A percentile compares a stretch with the other conserved stretches of the same genome.
These are phyloP conservation scores for Lipomyces orientalis DNA, from an alignment of 805 yeast species.

Conservation along the genomic window DNA sequence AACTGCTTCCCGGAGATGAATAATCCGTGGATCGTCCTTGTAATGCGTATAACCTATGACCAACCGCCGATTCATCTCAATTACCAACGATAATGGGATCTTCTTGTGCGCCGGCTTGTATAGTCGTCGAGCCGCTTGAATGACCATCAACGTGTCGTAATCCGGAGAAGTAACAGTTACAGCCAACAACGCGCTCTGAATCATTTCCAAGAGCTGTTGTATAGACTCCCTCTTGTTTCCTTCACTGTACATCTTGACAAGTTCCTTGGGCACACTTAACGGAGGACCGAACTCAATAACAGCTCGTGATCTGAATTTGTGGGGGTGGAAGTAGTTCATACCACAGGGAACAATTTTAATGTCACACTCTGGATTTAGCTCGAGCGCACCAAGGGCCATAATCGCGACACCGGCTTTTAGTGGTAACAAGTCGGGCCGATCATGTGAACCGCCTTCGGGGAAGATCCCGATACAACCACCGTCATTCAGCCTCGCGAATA, in stretches of 20 bases:
- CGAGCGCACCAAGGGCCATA: slow-evolving; percentile 96
- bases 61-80: slow-evolving; percentile 89
- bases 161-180: slow-evolving; percentile 91
- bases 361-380: slow-evolving; percentile 70
- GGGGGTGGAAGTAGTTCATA: slow-evolving; percentile 95
- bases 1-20: slow-evolving; percentile 65
- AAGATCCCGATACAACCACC: slow-evolving; percentile 90
- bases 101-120: slow-evolving; percentile 75
- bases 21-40: slow-evolving; percentile 71
- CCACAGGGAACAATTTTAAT: slow-evolving; percentile 96
- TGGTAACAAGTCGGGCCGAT: slow-evolving; percentile 87
- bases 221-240: slow-evolving; percentile 75
- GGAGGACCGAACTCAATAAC: slow-evolving; percentile 95
- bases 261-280: slow-evolving; percentile 63
- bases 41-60: slow-evolving; percentile 79
- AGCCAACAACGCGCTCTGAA: slow-evolving; percentile 75
- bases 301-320: slow-evolving; percentile 92
- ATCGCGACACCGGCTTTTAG: slow-evolving; percentile 97
- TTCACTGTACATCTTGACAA: slow-evolving; percentile 67
- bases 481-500: slow-evolving; percentile 78
- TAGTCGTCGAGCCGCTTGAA: slow-evolving; percentile 89
- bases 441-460: slow-evolving; percentile 99
- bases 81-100: slow-evolving; percentile 79
- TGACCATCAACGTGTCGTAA: slow-evolving; percentile 84
- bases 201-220: slow-evolving; percentile 67